A percentile compares a stretch with the other conserved stretches of the same genome.
Conservation (phyloP, 2,329 filamentous ascomycete genomes). For the Gnomoniopsis smithogilvyi region DNA sequence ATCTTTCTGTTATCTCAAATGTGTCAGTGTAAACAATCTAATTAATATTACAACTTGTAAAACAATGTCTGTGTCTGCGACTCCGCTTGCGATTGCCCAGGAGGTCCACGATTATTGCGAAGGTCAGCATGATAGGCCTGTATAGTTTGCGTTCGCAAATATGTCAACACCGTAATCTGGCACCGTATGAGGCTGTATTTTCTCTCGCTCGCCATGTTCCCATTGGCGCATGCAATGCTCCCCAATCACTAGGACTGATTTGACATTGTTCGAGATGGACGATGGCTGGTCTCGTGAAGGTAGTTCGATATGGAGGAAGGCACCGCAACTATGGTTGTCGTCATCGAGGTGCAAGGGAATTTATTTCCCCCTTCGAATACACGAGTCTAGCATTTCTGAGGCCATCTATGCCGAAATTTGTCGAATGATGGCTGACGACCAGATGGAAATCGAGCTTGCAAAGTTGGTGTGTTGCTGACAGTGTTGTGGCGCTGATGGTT, state of each 20-base stretch:
- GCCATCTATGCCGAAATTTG: conserved; percentile 1
- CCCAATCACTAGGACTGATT: not conserved
- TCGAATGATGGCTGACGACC: not conserved
- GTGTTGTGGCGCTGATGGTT: conserved; percentile 2
- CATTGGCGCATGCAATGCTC: conserved; percentile 1
- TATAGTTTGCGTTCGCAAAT: not conserved
- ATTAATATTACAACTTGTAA: conserved; percentile 2
- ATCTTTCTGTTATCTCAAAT: conserved; percentile 71
- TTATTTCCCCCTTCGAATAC: not conserved
- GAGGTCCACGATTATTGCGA: not conserved
- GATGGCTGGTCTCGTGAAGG: not conserved
- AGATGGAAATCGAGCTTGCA: not conserved
- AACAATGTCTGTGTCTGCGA: conserved; percentile 7
- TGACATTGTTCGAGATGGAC: conserved; percentile 1
- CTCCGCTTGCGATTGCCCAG: not conserved
- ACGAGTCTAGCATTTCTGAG: conserved; percentile 2
- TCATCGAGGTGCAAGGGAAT: conserved; percentile 10
- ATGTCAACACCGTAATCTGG: not conserved
- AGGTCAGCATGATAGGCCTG: not conserved
- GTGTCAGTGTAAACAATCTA: conserved; percentile 21
- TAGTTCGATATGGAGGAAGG: not conserved
- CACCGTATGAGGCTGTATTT: conserved; percentile 1
- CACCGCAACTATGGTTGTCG: conserved; percentile 4
- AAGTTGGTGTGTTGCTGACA: not conserved
- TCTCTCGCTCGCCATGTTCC: not conserved